These are phyloP conservation scores for Globisporangium sylvaticum DNA, from an alignment of 352 stramenopile species.

Conservation along the genomic window DNA sequence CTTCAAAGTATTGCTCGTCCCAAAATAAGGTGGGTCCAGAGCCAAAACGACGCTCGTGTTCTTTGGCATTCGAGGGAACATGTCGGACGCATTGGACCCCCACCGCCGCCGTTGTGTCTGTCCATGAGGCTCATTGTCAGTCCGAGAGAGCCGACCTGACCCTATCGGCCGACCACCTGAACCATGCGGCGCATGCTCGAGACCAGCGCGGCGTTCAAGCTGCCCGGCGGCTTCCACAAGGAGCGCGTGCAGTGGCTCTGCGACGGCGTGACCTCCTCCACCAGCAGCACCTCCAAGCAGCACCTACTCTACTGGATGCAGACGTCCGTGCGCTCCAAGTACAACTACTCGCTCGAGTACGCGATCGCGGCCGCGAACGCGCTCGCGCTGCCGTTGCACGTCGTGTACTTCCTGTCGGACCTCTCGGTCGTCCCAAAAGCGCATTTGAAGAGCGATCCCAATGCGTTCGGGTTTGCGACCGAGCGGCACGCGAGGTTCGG, in stretches of 20 bases:
- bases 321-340: conserved; percentile 71
- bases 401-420: conserved; percentile 72
- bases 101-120: not conserved
- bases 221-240: conserved; percentile 56
- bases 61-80: conserved; percentile 5
- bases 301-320: conserved; percentile 88
- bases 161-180: not conserved
- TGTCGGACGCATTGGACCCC: not conserved
- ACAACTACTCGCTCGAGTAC: conserved; percentile 83
- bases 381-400: conserved; percentile 62
- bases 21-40: not conserved
- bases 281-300: conserved; percentile 1
- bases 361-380: conserved; percentile 63
- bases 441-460: conserved; percentile 36
- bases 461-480: conserved; percentile 58
- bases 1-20: not conserved
- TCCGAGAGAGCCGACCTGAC: too few species aligned
- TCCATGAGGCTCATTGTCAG: not conserved
- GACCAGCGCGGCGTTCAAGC: conserved; percentile 25
- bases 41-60: conserved; percentile 9
- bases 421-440: conserved; percentile 30
- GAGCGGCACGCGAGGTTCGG: conserved; percentile 74
- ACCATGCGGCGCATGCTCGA: conserved; percentile 51
- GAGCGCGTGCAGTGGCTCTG: conserved; percentile 79
- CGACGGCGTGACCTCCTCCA: conserved; percentile 26